phyloP scores from a whole-genome alignment of 306 rosid species.

The Citrullus amarus region DNA sequence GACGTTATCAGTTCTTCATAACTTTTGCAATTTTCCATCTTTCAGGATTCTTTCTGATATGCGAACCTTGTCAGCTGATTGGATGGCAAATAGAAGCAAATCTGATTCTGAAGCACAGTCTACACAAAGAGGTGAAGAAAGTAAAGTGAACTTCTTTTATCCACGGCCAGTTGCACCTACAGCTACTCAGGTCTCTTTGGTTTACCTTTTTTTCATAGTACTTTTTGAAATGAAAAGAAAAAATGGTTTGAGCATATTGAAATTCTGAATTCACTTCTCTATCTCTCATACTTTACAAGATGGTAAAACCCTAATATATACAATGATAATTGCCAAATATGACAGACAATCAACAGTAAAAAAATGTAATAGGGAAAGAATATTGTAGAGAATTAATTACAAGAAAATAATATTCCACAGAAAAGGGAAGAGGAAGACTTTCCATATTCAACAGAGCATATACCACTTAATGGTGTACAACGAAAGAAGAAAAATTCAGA shows the following conservation, averaged over 20 bases:
- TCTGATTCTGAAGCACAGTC: slow-evolving; percentile 76
- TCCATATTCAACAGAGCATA: background rate
- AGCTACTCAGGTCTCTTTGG: slow-evolving; percentile 66
- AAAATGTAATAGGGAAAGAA: too few species aligned
- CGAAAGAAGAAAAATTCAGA: background rate
- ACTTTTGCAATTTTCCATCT: slow-evolving; percentile 19
- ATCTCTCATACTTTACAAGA: too few species aligned
- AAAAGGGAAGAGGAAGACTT: too few species aligned
- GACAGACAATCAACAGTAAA: too few species aligned
- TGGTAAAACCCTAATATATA: too few species aligned
- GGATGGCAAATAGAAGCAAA: slow-evolving; percentile 95
- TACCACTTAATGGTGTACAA: background rate
- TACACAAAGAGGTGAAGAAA: slow-evolving; percentile 84
- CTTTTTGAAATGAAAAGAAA: background rate
- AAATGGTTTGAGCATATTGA: background rate
- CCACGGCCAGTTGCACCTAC: slow-evolving; percentile 98
- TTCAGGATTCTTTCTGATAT: slow-evolving; percentile 98
- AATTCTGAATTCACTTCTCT: too few species aligned
- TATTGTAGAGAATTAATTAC: too few species aligned
- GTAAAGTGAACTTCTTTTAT: slow-evolving; percentile 63
- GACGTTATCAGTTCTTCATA: slow-evolving; percentile 13
- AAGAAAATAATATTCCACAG: too few species aligned
- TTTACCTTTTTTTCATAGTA: background rate
- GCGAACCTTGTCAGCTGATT: slow-evolving; percentile 98
- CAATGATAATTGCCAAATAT: too few species aligned